phyloP scores from a whole-genome alignment of 192 early-diverging fungal genomes.

The Coemansia sp. region DNA sequence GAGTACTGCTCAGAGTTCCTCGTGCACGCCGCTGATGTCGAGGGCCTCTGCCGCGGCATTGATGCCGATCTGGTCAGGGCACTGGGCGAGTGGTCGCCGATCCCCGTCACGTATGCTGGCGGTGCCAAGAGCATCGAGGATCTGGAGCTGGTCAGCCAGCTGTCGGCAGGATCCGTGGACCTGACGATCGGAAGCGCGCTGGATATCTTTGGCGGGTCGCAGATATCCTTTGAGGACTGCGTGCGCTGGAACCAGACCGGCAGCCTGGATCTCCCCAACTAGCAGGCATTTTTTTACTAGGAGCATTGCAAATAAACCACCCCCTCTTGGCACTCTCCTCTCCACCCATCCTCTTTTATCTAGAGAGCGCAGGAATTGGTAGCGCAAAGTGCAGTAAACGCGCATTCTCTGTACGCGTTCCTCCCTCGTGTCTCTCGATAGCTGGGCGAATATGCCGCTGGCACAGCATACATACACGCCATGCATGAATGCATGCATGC shows the following conservation, averaged over 20 bases:
- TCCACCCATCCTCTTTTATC: too few species aligned
- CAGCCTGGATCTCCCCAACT: not conserved
- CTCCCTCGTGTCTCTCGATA: too few species aligned
- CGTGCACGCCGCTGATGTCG: conserved; percentile 97
- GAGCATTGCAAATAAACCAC: too few species aligned
- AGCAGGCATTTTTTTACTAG: not conserved
- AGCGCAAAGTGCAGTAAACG: not conserved
- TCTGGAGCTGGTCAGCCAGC: conserved; percentile 67
- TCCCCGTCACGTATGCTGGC: conserved; percentile 95
- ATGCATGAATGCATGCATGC: too few species aligned
- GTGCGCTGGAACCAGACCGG: conserved; percentile 64
- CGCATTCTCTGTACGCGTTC: not conserved
- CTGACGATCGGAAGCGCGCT: conserved; percentile 94
- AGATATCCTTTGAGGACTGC: conserved; percentile 78
- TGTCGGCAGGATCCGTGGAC: conserved; percentile 84
- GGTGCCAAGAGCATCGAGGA: conserved; percentile 66
- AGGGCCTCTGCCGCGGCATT: conserved; percentile 93
- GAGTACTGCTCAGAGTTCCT: conserved; percentile 83
- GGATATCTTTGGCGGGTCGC: conserved; percentile 93
- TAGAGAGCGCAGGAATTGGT: too few species aligned
- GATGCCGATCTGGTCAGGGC: conserved; percentile 78
- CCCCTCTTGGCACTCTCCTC: too few species aligned
- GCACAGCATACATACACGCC: too few species aligned
- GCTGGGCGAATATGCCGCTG: too few species aligned
- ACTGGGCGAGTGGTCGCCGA: conserved; percentile 77